Evolutionary conservation across 768 basidiomycete species (phyloP), one percentile per base, ranked within the genome.

Genomic region (Arthromyces matolae): DNA sequence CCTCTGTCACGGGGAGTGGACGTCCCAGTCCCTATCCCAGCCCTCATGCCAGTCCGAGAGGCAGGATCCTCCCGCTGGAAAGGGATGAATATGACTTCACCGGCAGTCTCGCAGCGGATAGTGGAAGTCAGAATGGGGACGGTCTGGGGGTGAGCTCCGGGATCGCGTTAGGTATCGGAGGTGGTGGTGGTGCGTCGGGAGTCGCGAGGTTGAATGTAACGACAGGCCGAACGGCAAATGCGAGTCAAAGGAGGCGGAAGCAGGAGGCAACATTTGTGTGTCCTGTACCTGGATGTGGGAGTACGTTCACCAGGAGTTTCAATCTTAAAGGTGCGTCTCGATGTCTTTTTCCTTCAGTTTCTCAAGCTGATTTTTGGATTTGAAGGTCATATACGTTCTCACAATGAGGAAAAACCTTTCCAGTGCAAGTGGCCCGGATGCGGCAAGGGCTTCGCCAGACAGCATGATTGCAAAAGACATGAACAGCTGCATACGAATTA

Each of bases 401-500:
- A 96, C 59, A 93, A 89, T 51, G 93, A 94, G 64, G 92, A 95
- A 67, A 86, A 92, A 52, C 93, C 93, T 25, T 97, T 93, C 76
- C 81, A 86, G 64, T 97, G 93, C 70, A 85, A 89, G 59, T 95
- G 92, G 84, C 90, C 91, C 1, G 93, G 91, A 19, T 97, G 93
- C 61, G 86, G 84, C 22, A 95, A 96, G 68, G 91, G 93, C 19
- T 94, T 96, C 53, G 93, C 89, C 22, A 69, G 93, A 47, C 91
- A 95, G 64, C 94, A 96, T 60, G 94, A 98, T 64, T 96, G 94
- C 69, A 97, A 95, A 63, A 81, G 93, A 2, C 95, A 98, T 58
- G 94, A 96, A 66, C 87, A 93, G 55, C 74, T 98, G 33, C 94
- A 98, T 64, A 84, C 89, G 49, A 94, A 95, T 57, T 86, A 92